Evolutionary conservation across 179 eudicot species (phyloP).

Genomic region (Silene coronaria): DNA sequence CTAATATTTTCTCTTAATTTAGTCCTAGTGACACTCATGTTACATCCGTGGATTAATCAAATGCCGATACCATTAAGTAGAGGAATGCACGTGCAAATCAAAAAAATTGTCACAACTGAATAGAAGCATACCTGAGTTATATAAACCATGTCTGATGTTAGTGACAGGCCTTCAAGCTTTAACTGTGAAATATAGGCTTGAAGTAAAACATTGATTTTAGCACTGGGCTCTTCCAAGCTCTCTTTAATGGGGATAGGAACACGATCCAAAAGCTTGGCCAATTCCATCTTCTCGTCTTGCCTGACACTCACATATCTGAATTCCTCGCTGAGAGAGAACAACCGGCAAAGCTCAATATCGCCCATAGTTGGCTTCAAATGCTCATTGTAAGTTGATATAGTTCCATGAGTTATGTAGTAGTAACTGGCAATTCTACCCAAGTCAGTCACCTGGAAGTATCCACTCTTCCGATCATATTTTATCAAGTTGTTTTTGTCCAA

Average conservation of each 20-base stretch:
- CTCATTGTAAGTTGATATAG: constrained; percentile 85
- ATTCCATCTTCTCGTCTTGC: constrained; percentile 92
- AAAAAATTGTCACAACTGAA: constrained; percentile 5
- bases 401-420: constrained; percentile 84
- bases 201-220: constrained; percentile 88
- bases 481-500: constrained; percentile 84
- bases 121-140: constrained; percentile 66
- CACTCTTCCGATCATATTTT: constrained; percentile 96
- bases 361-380: constrained; percentile 96
- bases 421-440: constrained; percentile 94
- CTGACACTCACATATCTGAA: constrained; percentile 88
- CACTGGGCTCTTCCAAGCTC: constrained; percentile 94
- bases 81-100: not conserved
- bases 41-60: not conserved
- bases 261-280: constrained; percentile 83
- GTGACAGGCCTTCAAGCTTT: constrained; percentile 89
- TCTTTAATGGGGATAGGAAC: constrained; percentile 89
- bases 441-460: constrained; percentile 90
- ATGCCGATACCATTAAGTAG: not conserved
- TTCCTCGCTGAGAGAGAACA: constrained; percentile 93
- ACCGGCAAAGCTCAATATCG: constrained; percentile 91
- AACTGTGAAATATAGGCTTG: constrained; percentile 90
- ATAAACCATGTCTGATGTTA: constrained; percentile 92
- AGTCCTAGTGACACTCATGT: not conserved
- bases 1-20: not conserved